Percentiles rank a stretch among this genome's conserved stretches.
These are phyloP conservation scores for Magnolia officinalis DNA, from an alignment of 164 flowering plant genomes.

Conservation along the genomic window DNA sequence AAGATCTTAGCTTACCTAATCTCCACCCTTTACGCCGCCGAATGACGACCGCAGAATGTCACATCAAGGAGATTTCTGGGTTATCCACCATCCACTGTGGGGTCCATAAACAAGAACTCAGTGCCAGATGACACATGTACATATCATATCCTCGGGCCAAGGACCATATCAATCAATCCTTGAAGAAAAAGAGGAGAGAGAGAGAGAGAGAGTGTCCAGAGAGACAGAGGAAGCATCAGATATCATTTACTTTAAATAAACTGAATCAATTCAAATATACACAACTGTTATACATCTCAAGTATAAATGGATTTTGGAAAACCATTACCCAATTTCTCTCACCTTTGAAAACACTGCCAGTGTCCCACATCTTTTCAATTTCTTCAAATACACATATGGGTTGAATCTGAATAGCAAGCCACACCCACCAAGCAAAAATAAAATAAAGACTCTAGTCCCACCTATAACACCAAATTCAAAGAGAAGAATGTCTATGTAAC, in stretches of 20 bases:
- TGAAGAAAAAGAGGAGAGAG: background rate
- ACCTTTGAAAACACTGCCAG: background rate
- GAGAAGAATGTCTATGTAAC: conserved; percentile 10
- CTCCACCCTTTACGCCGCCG: no score
- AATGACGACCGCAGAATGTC: background rate
- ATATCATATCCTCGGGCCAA: no score
- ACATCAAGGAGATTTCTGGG: background rate
- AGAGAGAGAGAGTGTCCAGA: conserved; percentile 2
- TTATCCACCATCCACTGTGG: background rate
- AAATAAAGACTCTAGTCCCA: conserved; percentile 9
- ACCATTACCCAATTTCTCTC: conserved; percentile 20
- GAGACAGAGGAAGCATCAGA: background rate
- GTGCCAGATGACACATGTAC: no score
- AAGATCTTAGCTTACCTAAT: no score
- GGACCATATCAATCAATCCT: background rate
- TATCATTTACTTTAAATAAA: conserved; percentile 16
- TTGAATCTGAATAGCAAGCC: conserved; percentile 29
- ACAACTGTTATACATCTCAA: conserved; percentile 28
- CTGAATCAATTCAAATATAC: conserved; percentile 31
- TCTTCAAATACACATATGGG: conserved; percentile 17
- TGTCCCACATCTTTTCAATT: background rate
- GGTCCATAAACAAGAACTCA: no score
- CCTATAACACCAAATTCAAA: conserved; percentile 9
- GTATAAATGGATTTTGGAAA: conserved; percentile 20
- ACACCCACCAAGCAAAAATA: conserved; percentile 29